Conservation (phyloP, 139 green algal species). For the Coelastrella sp. region DNA sequence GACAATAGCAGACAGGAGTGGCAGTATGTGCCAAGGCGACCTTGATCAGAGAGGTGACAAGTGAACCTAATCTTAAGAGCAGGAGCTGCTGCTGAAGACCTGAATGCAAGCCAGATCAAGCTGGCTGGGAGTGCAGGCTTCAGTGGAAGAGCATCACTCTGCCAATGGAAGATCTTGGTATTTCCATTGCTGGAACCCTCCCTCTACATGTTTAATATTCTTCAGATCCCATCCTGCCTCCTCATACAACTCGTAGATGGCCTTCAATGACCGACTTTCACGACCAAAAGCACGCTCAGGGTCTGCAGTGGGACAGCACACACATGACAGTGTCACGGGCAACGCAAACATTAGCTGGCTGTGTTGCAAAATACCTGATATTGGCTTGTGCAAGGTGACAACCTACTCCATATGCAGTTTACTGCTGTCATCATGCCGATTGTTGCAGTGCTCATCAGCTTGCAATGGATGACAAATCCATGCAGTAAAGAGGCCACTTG, state of each 20-base stretch:
- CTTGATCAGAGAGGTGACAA: too few relatives aligned
- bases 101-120: too few relatives aligned
- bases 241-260: conserved; percentile 45
- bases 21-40: too few relatives aligned
- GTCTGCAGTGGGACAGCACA: not conserved
- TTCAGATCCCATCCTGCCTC: conserved; percentile 36
- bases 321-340: not conserved
- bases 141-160: not conserved
- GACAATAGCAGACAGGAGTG: too few relatives aligned
- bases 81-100: too few relatives aligned
- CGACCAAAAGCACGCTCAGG: conserved; percentile 51
- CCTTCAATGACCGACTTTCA: conserved; percentile 48
- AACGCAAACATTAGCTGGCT: not conserved
- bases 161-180: conserved; percentile 48
- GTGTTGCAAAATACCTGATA: too few relatives aligned
- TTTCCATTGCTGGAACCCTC: conserved; percentile 69
- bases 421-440: not conserved
- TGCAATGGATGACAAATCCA: too few relatives aligned
- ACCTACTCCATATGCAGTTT: not conserved
- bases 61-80: too few relatives aligned
- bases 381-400: not conserved
- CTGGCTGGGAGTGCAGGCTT: too few relatives aligned
- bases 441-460: too few relatives aligned
- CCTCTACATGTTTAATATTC: conserved; percentile 75
- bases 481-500: too few relatives aligned